These are phyloP conservation scores for Metarhizium brunneum DNA, from an alignment of 2,329 filamentous ascomycete genomes.

Conservation along the genomic window DNA sequence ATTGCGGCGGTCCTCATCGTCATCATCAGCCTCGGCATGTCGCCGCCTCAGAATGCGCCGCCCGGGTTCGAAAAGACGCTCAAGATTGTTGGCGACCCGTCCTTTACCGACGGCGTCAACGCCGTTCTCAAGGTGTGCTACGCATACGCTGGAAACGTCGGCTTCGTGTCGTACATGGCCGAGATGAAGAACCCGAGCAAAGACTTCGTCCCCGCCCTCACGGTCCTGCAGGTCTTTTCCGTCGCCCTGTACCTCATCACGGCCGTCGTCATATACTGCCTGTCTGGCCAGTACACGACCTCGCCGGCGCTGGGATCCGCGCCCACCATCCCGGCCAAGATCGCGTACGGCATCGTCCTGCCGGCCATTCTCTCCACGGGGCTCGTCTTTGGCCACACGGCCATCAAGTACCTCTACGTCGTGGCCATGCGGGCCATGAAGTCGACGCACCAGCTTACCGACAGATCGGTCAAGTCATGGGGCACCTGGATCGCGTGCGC, in stretches of 20 bases:
- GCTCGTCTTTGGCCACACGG: slow-evolving; percentile 22
- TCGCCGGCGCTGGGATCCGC: slow-evolving; percentile 26
- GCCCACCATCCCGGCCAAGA: slow-evolving; percentile 20
- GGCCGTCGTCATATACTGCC: slow-evolving; percentile 21
- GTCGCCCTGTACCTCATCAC: slow-evolving; percentile 23
- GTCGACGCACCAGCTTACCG: slow-evolving; percentile 22
- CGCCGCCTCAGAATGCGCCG: slow-evolving; percentile 19
- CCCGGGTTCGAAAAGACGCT: slow-evolving; percentile 19
- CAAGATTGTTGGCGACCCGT: slow-evolving; percentile 18
- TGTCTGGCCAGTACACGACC: slow-evolving; percentile 21
- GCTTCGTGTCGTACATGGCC: slow-evolving; percentile 26
- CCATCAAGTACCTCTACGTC: slow-evolving; percentile 24
- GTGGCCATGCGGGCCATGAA: slow-evolving; percentile 23
- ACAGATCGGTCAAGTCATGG: slow-evolving; percentile 24
- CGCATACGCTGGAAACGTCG: slow-evolving; percentile 28
- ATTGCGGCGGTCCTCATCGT: slow-evolving; percentile 25
- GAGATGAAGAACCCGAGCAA: slow-evolving; percentile 24
- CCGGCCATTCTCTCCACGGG: slow-evolving; percentile 21
- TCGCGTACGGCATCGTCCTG: slow-evolving; percentile 21
- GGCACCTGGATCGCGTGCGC: slow-evolving; percentile 23
- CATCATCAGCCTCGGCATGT: slow-evolving; percentile 25
- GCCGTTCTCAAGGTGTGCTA: slow-evolving; percentile 26
- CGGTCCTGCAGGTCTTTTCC: slow-evolving; percentile 22
- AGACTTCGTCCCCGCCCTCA: slow-evolving; percentile 22
- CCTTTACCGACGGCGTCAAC: slow-evolving; percentile 22